Evolutionary conservation across 2,329 filamentous ascomycete genomes (phyloP), one percentile per base, ranked within the genome.

Genomic region (Pyricularia grisea): DNA sequence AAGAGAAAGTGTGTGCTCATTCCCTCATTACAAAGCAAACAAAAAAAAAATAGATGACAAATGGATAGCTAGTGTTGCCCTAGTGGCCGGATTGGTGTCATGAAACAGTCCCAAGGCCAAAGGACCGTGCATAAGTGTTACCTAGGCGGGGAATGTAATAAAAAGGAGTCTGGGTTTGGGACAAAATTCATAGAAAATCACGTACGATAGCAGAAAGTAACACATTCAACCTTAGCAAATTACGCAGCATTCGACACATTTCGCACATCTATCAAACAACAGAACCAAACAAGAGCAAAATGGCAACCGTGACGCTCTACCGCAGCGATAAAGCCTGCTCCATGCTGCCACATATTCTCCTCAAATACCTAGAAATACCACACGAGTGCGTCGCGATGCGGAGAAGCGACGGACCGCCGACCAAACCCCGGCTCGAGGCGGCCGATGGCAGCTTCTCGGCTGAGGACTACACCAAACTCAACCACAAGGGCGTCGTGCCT

Each of bases 401-500:
- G 14, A 7, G n/a, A 23, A 50, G n/a, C 20, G 42, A 20, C 42
- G 42, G 42, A 9, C 42, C 42, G 4, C 5, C 4, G 6, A 50
- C 17, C 17, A 20, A 50, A 20, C 42, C 42, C 6, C 42, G 7
- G 17, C 42, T 50, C 1, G 73, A 74, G 25, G 71, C 77, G 2
- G 74, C 69, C 0, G 78, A 80, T 20, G 77, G 77, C 14, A 77
- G 72, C 68, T 70, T 80, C n/a, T 72, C 72, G 0, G 71, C 74
- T 11, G 72, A 70, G 0, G 72, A 77, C 1, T 80, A 79, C 69
- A 71, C 72, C 33, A 69, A 68, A 17, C 72, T 79, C 64, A 74
- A 79, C 67, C 77, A 73, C 0, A 69, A 67, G 4, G 77, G 75
- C 23, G 76, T 73, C 14, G 77, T 80, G 0, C 78, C 79, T 0